Base-by-base conservation (phyloP, 1,139 yeast genomes). In the Chernovozyma sophiae-reginae region DNA sequence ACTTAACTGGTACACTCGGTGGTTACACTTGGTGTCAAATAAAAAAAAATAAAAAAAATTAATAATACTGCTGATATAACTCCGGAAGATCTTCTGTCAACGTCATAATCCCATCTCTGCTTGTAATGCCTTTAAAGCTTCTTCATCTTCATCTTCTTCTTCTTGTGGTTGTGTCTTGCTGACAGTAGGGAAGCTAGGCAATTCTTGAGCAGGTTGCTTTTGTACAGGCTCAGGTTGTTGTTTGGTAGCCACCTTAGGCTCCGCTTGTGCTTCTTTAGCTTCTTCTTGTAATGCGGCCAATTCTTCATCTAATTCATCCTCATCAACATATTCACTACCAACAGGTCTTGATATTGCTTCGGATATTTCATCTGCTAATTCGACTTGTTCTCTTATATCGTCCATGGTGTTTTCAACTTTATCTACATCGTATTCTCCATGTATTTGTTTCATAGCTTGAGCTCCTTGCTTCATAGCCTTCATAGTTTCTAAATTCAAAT, bases 361-460 rank as follows among this genome's bases (percentile, higher is more conserved):
- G 36, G 95, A 82, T 40, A 92, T 89, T 66, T 92, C 98, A 51
- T 89, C 96, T 31, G 96, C 87, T 51, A 87, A 73, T 52, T 90
- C 96, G 38, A 92, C 95, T 63, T 92, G 98, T 58, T 92, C 98
- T 52, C 97, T 79, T 45, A 94, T 87, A 48, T 90, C 96, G 58
- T 92, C 98, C 97, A 92, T 92, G n/a, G 97, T 90, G 52, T 83
- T 86, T 59, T 92, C 98, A 33, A 92, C 97, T 68, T 89, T 90
- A 62, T 92, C 98, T 40, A 92, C 89, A 60, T 90, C 85, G 72
- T 92, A 81, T 53, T 90, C 96, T 45, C 90, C 92, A 60, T 92
- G 97, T 54, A 92, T 92, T 54, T 85, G 86, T 62, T 90, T 89
- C 96, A 92, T 87, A 35, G 97, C 98, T 55, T 74, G 76, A 10